A percentile compares a stretch with the other conserved stretches of the same genome.
These are phyloP conservation scores for Geranomyces michiganensis DNA, from an alignment of 192 early-diverging fungal genomes.

Conservation along the genomic window DNA sequence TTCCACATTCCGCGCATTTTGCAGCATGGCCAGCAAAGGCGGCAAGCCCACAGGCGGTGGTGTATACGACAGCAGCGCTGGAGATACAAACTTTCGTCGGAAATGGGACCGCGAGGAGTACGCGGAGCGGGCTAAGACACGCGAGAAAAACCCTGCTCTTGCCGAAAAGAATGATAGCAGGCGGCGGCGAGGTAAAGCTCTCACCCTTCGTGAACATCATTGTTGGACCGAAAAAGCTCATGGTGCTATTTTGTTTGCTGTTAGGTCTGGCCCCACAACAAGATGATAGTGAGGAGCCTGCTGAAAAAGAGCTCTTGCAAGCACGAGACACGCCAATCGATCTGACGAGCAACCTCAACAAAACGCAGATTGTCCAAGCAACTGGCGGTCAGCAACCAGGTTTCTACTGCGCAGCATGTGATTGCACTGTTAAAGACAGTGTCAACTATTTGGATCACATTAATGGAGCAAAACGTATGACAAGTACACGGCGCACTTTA, in stretches of 20 bases:
- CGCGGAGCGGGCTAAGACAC: conserved; percentile 65
- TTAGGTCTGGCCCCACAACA: conserved; percentile 1
- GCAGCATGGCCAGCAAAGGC: too few species aligned
- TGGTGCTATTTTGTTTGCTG: not conserved
- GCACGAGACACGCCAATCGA: conserved; percentile 66
- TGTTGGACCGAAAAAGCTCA: not conserved
- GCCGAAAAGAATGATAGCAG: conserved; percentile 50
- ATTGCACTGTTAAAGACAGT: conserved; percentile 87
- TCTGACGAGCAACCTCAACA: conserved; percentile 76
- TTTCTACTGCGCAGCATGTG: conserved; percentile 89
- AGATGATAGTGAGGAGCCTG: conserved; percentile 25
- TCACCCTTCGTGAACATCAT: conserved; percentile 10
- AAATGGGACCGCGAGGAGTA: conserved; percentile 77
- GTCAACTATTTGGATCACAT: conserved; percentile 89
- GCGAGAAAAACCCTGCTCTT: conserved; percentile 41
- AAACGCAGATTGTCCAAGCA: conserved; percentile 77
- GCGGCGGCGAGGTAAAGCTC: conserved; percentile 51
- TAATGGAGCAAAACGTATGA: conserved; percentile 83
- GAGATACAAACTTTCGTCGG: conserved; percentile 56
- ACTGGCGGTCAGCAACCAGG: conserved; percentile 74
- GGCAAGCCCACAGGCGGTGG: conserved; percentile 8
- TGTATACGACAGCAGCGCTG: conserved; percentile 27
- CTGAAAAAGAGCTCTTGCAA: conserved; percentile 50
- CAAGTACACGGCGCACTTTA: not conserved
- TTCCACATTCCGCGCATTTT: too few species aligned